Conservation (phyloP, 768 basidiomycete genomes). For the button mushroom (Agaricus bisporus) region DNA sequence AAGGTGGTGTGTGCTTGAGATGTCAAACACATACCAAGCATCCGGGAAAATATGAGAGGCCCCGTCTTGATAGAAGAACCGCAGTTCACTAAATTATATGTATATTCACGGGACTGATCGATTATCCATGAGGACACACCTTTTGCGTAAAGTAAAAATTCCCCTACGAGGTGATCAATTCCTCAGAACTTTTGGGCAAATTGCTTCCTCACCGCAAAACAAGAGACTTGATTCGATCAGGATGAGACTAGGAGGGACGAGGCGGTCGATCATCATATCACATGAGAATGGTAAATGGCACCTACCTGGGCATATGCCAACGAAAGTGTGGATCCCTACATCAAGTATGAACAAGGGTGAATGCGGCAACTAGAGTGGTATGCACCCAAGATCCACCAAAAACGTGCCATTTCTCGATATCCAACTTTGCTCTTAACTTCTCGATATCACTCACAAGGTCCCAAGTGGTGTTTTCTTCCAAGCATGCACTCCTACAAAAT, state of each 20-base stretch:
- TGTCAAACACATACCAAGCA: slow-evolving; percentile 53
- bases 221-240: slow-evolving; percentile 72
- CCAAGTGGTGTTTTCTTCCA: slow-evolving; percentile 92
- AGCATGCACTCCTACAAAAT: slow-evolving; percentile 51
- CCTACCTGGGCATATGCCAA: slow-evolving; percentile 79
- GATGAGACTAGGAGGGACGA: slow-evolving; percentile 51
- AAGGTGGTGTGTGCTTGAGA: not conserved
- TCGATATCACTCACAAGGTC: slow-evolving; percentile 90
- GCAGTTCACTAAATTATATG: slow-evolving; percentile 50
- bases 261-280: not conserved
- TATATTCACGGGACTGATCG: not conserved
- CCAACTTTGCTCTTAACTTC: slow-evolving; percentile 66
- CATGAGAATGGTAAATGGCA: not conserved
- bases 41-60: slow-evolving; percentile 80
- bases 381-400: slow-evolving; percentile 91
- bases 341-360: not conserved
- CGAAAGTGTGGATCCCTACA: slow-evolving; percentile 78
- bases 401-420: slow-evolving; percentile 85
- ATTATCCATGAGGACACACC: slow-evolving; percentile 27
- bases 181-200: not conserved
- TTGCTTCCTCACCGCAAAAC: slow-evolving; percentile 55
- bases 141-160: slow-evolving; percentile 82
- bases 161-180: slow-evolving; percentile 41
- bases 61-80: slow-evolving; percentile 91
- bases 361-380: slow-evolving; percentile 1